Evolutionary conservation across 2,329 filamentous ascomycete species (phyloP), one percentile per base, ranked within the genome.

Genomic region (Aureobasidium namibiae): DNA sequence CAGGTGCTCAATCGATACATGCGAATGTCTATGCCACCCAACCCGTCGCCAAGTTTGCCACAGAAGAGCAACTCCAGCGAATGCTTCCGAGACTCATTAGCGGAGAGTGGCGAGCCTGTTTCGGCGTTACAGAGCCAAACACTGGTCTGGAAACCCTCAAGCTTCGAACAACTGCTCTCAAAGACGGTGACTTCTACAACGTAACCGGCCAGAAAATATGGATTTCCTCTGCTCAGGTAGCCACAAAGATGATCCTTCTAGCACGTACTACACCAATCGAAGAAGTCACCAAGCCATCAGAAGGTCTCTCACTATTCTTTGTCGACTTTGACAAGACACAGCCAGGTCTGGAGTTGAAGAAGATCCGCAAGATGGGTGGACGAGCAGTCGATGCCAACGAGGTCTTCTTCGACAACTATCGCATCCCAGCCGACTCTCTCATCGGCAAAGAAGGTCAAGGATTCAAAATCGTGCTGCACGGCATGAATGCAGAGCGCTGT

Each of bases 211-310:
- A 92, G 69, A 95, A 95, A 74, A 92, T 92, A 49, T 56, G 90
- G 90, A 95, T 94, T 58, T 89, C 89, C 0, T 92, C 84, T 56
- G 90, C 90, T 0, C 89, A 95, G 69, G 87, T 92, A 0, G 89
- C 90, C 0, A 80, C 80, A 4, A 89, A 90, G 67, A 95, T 95
- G 89, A 85, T 95, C 4, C 78, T 95, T 0, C 80, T 95, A 0
- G 89, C 89, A 0, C 82, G 90, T 1, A 95, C 89, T 0, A 89
- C 84, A 0, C 81, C 87, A 0, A 65, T 86, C 0, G 85, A 89
- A 53, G 78, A 89, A 61, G 83, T 85, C 0, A 75, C 76, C 61
- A 90, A 86, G 67, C 82, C 86, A 0, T 88, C 82, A n/a, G 84
- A 92, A 69, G 89, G 87, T 0, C 76, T 95, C 0, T 90, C 87